phyloP scores from a whole-genome alignment of 2,329 filamentous ascomycete species.

The Trichothecium sympodiale region DNA sequence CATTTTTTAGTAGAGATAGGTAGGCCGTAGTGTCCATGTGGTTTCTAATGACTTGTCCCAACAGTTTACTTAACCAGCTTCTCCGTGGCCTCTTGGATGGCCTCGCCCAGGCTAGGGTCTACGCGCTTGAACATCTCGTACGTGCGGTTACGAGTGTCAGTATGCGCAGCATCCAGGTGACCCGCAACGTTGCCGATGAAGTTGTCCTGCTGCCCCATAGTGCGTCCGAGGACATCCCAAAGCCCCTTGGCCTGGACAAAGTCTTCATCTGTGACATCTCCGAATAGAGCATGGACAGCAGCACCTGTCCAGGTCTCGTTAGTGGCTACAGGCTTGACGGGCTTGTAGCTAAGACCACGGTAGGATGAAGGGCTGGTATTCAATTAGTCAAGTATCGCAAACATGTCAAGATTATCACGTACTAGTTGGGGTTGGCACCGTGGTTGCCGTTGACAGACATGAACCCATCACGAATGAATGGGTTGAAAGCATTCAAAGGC shows the following conservation, averaged over 20 bases:
- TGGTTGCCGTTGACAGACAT: conserved; percentile 14
- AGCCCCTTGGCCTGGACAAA: conserved; percentile 37
- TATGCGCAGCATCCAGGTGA: conserved; percentile 41
- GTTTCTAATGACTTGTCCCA: neutral
- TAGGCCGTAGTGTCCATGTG: too few relatives aligned
- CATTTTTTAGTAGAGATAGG: too few relatives aligned
- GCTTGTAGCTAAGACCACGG: conserved; percentile 25
- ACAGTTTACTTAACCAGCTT: conserved; percentile 17
- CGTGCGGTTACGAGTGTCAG: conserved; percentile 43
- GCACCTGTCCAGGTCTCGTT: conserved; percentile 38
- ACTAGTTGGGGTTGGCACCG: conserved; percentile 15
- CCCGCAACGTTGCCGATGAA: conserved; percentile 48
- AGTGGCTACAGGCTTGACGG: conserved; percentile 25
- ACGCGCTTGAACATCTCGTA: conserved; percentile 51
- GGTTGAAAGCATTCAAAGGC: conserved; percentile 7
- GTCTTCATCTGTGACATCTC: conserved; percentile 34
- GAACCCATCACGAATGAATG: conserved; percentile 12
- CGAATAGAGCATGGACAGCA: conserved; percentile 31
- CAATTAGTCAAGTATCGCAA: neutral
- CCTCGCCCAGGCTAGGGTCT: conserved; percentile 38
- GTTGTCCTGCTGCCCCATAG: conserved; percentile 47
- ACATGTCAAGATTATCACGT: conserved; percentile 12
- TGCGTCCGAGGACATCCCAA: conserved; percentile 36
- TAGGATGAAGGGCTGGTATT: neutral
- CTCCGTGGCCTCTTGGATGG: conserved; percentile 43